Percentiles rank a stretch among this genome's conserved stretches.
These are phyloP conservation scores for Globisporangium apiculatum DNA, from an alignment of 352 stramenopile species.

Conservation along the genomic window DNA sequence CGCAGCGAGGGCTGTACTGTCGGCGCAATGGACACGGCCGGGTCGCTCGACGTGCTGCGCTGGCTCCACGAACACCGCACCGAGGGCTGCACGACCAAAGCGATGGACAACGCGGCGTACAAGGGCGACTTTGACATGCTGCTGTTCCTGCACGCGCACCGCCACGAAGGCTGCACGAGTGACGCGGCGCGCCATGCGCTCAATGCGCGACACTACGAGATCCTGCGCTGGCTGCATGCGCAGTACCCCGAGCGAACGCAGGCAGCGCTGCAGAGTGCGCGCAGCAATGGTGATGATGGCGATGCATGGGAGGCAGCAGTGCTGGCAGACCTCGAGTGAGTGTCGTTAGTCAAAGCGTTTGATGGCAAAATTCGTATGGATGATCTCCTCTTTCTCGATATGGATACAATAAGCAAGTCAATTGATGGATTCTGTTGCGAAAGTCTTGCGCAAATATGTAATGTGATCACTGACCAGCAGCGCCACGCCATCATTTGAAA, in stretches of 20 bases:
- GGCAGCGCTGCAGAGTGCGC: neutral
- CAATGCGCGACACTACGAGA: conserved; percentile 10
- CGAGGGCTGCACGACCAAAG: conserved; percentile 15
- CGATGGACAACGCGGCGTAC: conserved; percentile 20
- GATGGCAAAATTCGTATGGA: neutral
- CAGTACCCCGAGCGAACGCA: neutral
- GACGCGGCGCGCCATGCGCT: conserved; percentile 7
- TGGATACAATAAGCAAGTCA: neutral
- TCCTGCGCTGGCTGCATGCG: conserved; percentile 9
- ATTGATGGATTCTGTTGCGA: neutral
- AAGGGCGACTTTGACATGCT: conserved; percentile 22
- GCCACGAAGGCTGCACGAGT: conserved; percentile 1
- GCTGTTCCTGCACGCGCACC: conserved; percentile 15
- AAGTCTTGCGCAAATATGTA: neutral
- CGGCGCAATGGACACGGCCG: conserved; percentile 18
- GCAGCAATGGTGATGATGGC: neutral
- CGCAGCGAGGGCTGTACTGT: conserved; percentile 13
- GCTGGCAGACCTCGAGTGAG: neutral
- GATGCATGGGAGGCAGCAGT: conserved; percentile 1
- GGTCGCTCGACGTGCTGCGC: conserved; percentile 6
- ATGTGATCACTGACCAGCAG: too few relatives aligned
- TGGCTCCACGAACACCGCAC: conserved; percentile 14
- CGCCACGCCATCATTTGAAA: too few relatives aligned
- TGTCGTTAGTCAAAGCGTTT: too few relatives aligned
- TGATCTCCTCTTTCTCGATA: neutral